phyloP scores from a whole-genome alignment of 2,329 filamentous ascomycete genomes.

The Colletotrichum neosansevieriae region DNA sequence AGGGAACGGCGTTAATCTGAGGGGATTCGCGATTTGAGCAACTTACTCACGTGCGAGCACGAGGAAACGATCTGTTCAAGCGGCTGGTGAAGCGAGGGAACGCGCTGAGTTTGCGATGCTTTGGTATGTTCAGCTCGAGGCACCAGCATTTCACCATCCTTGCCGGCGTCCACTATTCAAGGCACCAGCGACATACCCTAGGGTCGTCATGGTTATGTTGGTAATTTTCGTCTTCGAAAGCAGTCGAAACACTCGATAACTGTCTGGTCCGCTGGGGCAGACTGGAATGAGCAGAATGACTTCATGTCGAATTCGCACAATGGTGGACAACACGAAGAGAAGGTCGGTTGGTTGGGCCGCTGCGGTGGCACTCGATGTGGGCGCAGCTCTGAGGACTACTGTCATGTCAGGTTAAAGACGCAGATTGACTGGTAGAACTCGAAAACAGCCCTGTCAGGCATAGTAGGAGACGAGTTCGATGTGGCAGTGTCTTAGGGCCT shows the following conservation, averaged over 20 bases:
- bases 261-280: not conserved
- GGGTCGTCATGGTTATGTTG: not conserved
- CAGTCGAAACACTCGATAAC: not conserved
- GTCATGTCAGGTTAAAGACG: not conserved
- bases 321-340: not conserved
- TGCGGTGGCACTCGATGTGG: not conserved
- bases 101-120: not conserved
- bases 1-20: slow-evolving; percentile 7
- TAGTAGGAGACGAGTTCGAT: slow-evolving; percentile 5
- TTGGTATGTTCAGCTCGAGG: slow-evolving; percentile 29
- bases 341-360: slow-evolving; percentile 13
- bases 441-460: slow-evolving; percentile 37
- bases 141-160: slow-evolving; percentile 12
- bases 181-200: slow-evolving; percentile 17
- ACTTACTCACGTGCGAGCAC: not conserved
- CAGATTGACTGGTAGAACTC: not conserved
- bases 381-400: slow-evolving; percentile 1
- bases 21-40: not conserved
- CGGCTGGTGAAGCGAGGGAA: not conserved
- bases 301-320: slow-evolving; percentile 8
- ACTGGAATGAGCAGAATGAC: slow-evolving; percentile 14
- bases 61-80: not conserved
- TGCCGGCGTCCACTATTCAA: slow-evolving; percentile 7
- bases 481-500: slow-evolving; percentile 17
- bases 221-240: slow-evolving; percentile 5